These are phyloP conservation scores for Salix brachista DNA, from an alignment of 345 rosid genomes.

Conservation along the genomic window DNA sequence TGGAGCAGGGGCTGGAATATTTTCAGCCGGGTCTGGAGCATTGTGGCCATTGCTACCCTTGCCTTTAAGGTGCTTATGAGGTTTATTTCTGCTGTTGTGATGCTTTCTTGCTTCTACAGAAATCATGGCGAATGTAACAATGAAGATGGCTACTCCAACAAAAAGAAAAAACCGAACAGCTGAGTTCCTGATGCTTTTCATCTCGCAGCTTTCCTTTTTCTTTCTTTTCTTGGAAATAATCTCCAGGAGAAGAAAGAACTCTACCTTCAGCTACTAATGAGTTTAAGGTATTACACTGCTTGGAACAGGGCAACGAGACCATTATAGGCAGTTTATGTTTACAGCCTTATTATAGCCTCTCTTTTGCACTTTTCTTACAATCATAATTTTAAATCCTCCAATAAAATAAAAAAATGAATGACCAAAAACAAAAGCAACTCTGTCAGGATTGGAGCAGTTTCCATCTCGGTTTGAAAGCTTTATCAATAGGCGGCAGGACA, in stretches of 20 bases:
- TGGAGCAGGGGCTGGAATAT: constrained; percentile 28
- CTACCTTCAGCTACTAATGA: not conserved
- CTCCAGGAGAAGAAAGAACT: not conserved
- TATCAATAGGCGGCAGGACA: no score
- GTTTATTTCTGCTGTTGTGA: constrained; percentile 26
- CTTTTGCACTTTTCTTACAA: not conserved
- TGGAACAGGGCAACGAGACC: constrained; percentile 14
- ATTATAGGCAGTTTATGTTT: constrained; percentile 35
- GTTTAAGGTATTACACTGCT: constrained; percentile 4
- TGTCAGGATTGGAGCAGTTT: no score
- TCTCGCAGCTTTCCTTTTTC: not conserved
- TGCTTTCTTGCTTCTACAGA: constrained; percentile 48
- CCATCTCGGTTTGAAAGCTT: no score
- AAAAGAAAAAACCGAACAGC: constrained; percentile 16
- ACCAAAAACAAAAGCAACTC: no score
- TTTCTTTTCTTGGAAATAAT: not conserved
- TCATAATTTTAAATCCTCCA: no score
- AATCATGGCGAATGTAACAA: constrained; percentile 16
- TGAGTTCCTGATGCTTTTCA: constrained; percentile 29
- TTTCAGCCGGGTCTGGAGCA: constrained; percentile 9
- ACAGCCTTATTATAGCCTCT: constrained; percentile 10
- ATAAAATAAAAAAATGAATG: no score
- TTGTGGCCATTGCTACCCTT: constrained; percentile 11
- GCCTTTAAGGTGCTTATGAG: constrained; percentile 30
- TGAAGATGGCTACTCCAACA: constrained; percentile 14